Evolutionary conservation across 2,329 filamentous ascomycete species (phyloP).

Genomic region (Epichloe gansuensis): DNA sequence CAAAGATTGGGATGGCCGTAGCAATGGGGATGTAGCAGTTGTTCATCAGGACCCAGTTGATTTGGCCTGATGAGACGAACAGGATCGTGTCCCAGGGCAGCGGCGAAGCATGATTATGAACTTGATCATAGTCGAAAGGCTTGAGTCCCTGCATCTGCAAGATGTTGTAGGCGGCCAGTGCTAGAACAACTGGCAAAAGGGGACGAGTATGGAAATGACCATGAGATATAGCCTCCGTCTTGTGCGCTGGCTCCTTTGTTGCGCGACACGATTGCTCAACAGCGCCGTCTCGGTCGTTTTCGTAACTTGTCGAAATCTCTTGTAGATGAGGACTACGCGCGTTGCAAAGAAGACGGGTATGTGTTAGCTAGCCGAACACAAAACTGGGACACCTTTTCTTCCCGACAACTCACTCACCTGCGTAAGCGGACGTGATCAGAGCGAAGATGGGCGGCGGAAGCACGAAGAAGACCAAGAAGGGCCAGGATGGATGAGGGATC

Average conservation of each 20-base stretch:
- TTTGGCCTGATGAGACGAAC: conserved; percentile 28
- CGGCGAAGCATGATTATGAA: conserved; percentile 26
- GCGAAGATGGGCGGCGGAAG: conserved; percentile 33
- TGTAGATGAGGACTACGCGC: conserved; percentile 31
- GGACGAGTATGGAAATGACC: conserved; percentile 37
- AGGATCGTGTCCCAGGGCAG: conserved; percentile 35
- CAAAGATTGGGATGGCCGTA: conserved; percentile 34
- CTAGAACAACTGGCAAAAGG: conserved; percentile 38
- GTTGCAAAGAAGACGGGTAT: neutral
- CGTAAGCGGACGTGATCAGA: conserved; percentile 32
- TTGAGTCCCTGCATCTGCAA: conserved; percentile 13
- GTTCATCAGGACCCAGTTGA: conserved; percentile 30
- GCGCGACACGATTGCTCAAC: conserved; percentile 26
- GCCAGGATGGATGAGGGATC: conserved; percentile 32
- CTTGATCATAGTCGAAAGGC: conserved; percentile 28
- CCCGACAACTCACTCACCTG: conserved; percentile 27
- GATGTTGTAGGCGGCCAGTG: conserved; percentile 31
- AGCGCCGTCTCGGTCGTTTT: conserved; percentile 28
- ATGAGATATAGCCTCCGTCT: conserved; percentile 43
- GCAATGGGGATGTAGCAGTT: conserved; percentile 37
- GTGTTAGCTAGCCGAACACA: neutral
- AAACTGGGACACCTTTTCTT: neutral
- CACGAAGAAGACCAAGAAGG: conserved; percentile 36
- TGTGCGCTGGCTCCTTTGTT: conserved; percentile 33
- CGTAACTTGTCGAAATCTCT: conserved; percentile 34